Evolutionary conservation across 768 basidiomycete species (phyloP).

Genomic region (Polyporus arcularius): DNA sequence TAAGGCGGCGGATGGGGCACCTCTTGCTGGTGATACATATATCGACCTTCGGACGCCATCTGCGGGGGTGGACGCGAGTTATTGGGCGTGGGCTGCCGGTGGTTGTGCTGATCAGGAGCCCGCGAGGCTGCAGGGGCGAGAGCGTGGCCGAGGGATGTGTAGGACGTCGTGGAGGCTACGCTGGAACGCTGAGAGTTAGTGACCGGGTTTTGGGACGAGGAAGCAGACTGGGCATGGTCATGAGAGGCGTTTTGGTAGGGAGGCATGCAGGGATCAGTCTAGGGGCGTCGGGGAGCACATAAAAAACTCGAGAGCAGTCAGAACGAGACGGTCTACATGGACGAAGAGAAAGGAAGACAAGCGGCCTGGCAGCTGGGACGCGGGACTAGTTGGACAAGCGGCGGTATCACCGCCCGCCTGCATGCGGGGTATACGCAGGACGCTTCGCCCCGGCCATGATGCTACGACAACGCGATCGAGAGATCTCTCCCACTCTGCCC

Average conservation of each 20-base stretch:
- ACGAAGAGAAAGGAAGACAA: conserved; percentile 1
- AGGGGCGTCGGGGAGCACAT: background rate
- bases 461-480: conserved; percentile 10
- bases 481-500: conserved; percentile 17
- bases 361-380: background rate
- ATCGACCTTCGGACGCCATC: conserved; percentile 56
- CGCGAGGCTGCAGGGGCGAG: conserved; percentile 12
- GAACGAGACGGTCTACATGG: background rate
- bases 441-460: background rate
- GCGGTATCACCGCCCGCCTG: conserved; percentile 4
- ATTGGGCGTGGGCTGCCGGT: conserved; percentile 4
- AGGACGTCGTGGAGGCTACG: conserved; percentile 16
- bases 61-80: conserved; percentile 15
- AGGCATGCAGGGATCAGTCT: conserved; percentile 13
- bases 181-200: conserved; percentile 17
- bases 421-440: background rate
- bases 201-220: conserved; percentile 5
- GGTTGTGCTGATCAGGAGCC: conserved; percentile 4
- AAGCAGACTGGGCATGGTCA: conserved; percentile 10
- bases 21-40: conserved; percentile 54
- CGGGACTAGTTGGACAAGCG: background rate
- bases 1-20: conserved; percentile 41
- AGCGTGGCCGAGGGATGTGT: conserved; percentile 24
- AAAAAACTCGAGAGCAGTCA: background rate
- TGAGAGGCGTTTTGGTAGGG: conserved; percentile 14